Conservation (phyloP, 371 early-diverging fungal species). For the Mortierella sp. region DNA sequence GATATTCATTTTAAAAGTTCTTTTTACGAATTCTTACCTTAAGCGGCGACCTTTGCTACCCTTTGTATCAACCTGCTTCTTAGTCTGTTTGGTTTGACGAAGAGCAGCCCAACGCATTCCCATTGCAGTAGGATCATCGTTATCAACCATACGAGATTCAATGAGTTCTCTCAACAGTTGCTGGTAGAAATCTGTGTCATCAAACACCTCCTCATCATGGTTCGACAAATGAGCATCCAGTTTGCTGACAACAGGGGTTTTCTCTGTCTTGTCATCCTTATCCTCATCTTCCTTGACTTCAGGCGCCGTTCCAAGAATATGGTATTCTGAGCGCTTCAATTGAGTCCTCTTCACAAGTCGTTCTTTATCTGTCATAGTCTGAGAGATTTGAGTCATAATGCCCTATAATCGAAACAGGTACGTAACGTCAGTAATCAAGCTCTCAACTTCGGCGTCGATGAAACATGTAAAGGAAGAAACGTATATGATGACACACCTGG, state of each 20-base stretch:
- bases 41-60: slow-evolving; percentile 94
- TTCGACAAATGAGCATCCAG: slow-evolving; percentile 77
- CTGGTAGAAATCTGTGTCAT: slow-evolving; percentile 96
- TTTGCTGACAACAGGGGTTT: slow-evolving; percentile 35
- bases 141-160: slow-evolving; percentile 91
- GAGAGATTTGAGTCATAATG: slow-evolving; percentile 83
- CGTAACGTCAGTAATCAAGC: background rate
- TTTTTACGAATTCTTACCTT: slow-evolving; percentile 57
- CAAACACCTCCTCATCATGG: slow-evolving; percentile 91
- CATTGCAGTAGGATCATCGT: slow-evolving; percentile 83
- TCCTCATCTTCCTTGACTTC: slow-evolving; percentile 40
- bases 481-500: slow-evolving; percentile 62
- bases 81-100: slow-evolving; percentile 77
- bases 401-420: slow-evolving; percentile 47
- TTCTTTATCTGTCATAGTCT: slow-evolving; percentile 77
- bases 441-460: background rate
- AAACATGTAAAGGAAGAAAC: background rate
- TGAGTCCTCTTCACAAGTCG: slow-evolving; percentile 89
- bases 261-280: slow-evolving; percentile 38
- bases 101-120: slow-evolving; percentile 89
- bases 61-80: slow-evolving; percentile 87
- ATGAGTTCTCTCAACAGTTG: slow-evolving; percentile 93
- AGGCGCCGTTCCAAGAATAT: slow-evolving; percentile 62
- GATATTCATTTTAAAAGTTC: too few relatives aligned
- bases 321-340: slow-evolving; percentile 79